phyloP scores from a whole-genome alignment of 805 yeast species.

The Candida awuae region DNA sequence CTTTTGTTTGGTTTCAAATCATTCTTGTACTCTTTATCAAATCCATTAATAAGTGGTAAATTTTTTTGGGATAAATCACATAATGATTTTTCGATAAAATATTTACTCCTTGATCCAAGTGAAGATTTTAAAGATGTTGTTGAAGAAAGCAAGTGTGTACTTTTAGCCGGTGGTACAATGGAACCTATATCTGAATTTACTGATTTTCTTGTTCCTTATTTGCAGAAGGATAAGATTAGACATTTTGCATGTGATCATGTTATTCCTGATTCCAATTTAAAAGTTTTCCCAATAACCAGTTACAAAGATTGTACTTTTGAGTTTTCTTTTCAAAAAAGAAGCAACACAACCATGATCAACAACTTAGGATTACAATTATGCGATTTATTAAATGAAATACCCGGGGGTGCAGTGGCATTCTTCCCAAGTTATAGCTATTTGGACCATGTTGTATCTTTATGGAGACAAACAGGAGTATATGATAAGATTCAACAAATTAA shows the following conservation, averaged over 20 bases:
- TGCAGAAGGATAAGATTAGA: slow-evolving; percentile 34
- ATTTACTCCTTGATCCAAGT: slow-evolving; percentile 75
- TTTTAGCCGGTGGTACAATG: slow-evolving; percentile 94
- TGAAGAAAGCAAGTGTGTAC: slow-evolving; percentile 56
- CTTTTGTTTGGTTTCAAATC: slow-evolving; percentile 56
- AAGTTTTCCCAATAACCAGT: slow-evolving; percentile 45
- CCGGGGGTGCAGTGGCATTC: slow-evolving; percentile 72
- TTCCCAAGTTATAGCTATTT: slow-evolving; percentile 80
- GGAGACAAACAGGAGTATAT: slow-evolving; percentile 40
- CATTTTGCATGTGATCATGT: slow-evolving; percentile 76
- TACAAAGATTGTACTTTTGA: slow-evolving; percentile 34
- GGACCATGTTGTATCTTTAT: slow-evolving; percentile 37
- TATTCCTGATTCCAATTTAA: slow-evolving; percentile 61
- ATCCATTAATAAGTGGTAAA: slow-evolving; percentile 75
- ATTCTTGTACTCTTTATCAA: slow-evolving; percentile 56
- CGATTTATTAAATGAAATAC: slow-evolving; percentile 38
- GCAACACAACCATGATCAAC: slow-evolving; percentile 35
- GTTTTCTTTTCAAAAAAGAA: slow-evolving; percentile 63
- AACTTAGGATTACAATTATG: slow-evolving; percentile 44
- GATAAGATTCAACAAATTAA: slow-evolving; percentile 34
- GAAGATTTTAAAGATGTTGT: slow-evolving; percentile 59
- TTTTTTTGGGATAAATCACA: slow-evolving; percentile 48
- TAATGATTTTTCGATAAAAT: slow-evolving; percentile 40
- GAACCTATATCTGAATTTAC: slow-evolving; percentile 73
- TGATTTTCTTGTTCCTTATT: slow-evolving; percentile 56